phyloP scores from a whole-genome alignment of 495 filamentous ascomycete genomes.

The Penicillium crystallinum region DNA sequence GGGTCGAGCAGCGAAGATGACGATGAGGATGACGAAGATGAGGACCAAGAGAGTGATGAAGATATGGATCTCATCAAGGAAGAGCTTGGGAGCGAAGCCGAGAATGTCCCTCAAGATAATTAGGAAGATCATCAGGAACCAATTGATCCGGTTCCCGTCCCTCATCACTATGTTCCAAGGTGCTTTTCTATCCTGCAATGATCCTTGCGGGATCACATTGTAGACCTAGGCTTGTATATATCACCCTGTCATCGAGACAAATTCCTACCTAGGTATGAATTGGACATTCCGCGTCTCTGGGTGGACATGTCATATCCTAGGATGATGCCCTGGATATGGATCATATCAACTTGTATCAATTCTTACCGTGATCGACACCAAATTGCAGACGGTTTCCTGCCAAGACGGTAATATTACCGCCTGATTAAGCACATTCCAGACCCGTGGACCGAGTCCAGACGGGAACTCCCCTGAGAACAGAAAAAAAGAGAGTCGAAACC shows the following conservation, averaged over 20 bases:
- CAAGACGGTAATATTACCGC: slow-evolving; percentile 25
- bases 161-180: not conserved
- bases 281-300: not conserved
- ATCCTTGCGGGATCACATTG: no score
- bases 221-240: no score
- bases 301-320: not conserved
- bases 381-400: slow-evolving; percentile 1
- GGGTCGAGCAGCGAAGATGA: slow-evolving; percentile 52
- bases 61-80: slow-evolving; percentile 44
- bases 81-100: slow-evolving; percentile 40
- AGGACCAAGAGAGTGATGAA: slow-evolving; percentile 39
- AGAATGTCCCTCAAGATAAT: slow-evolving; percentile 30
- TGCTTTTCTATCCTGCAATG: no score
- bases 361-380: not conserved
- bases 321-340: not conserved
- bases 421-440: slow-evolving; percentile 25
- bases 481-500: not conserved
- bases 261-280: no score
- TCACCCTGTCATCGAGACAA: no score
- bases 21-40: slow-evolving; percentile 45
- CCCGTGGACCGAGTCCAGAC: slow-evolving; percentile 23
- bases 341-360: not conserved
- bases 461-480: slow-evolving; percentile 11
- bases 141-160: not conserved
- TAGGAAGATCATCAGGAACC: slow-evolving; percentile 19